Base-by-base conservation (phyloP, 2,329 filamentous ascomycete genomes). In the Diplodia corticola region DNA sequence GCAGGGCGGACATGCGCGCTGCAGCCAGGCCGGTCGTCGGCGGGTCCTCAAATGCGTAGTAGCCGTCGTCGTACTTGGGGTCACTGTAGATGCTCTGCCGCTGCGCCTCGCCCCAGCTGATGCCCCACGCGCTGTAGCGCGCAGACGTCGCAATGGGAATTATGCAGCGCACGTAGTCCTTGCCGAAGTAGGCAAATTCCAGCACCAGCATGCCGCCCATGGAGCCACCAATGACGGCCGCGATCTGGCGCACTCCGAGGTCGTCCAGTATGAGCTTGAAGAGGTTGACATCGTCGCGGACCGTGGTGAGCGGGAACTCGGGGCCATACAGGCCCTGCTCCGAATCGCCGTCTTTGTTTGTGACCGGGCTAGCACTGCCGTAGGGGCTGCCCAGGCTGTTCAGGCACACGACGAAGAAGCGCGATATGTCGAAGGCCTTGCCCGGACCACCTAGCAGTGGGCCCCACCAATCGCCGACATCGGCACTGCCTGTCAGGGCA, bases 1-100 rank as follows among this genome's bases (percentile, higher is more conserved):
- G 83, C 44, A 99, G 86, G 1, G 95, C 95, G 66, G 93, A 92
- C 95, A 99, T 99, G 73, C 95, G 92, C 28, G 95, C 95, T 7
- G 95, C 95, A 13, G 93, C 93, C 2, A 99, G 86, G 0, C 95
- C 95, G 0, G 93, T 90, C 0, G 88, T 83, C 0, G 95, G 95
- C 37, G 93, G 93, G 71, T 98, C 92, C 35, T 91, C 85, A 73
- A 95, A 96, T 1, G 88, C 74, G 76, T 98, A 99, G 80, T 97
- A 98, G 51, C 95, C 95, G 74, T 98, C 93, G 69, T 97, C 93
- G 78, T 99, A 99, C 81, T 97, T 98, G 35, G 95, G 95, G 76
- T 99, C 95, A 46, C 92, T 93, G 80, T 98, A 99, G 76, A 99
- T 98, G 84, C 91, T 93, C 80, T 95, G 91, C 61, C 92, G 85